Percentiles rank a stretch among this genome's conserved stretches.
phyloP scores from a whole-genome alignment of 495 filamentous ascomycete genomes.

The Cairneyella variabilis region DNA sequence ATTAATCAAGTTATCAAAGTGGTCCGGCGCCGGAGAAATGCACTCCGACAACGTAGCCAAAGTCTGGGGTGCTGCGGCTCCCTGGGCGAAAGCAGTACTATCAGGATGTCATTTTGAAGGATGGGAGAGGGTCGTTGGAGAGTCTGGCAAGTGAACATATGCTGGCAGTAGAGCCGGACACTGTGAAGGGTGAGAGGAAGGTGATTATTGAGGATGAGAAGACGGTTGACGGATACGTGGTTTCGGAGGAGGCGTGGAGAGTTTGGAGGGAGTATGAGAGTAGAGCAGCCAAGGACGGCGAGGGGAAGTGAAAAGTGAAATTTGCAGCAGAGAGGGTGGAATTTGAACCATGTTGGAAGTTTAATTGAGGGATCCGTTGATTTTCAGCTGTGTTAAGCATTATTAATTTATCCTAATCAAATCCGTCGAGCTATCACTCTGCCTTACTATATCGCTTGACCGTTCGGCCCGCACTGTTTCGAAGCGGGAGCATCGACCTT shows the following conservation, averaged over 20 bases:
- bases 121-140: constrained; percentile 18
- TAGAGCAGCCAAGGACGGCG: too few relatives aligned
- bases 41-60: neutral
- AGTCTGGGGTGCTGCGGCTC: neutral
- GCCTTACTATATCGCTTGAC: too few relatives aligned
- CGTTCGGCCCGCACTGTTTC: too few relatives aligned
- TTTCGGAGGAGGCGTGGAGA: constrained; percentile 11
- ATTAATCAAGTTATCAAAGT: neutral
- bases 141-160: constrained; percentile 17
- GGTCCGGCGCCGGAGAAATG: constrained; percentile 8
- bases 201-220: constrained; percentile 21
- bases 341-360: too few relatives aligned
- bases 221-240: constrained; percentile 3
- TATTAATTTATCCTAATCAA: too few relatives aligned
- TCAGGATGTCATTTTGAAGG: constrained; percentile 13
- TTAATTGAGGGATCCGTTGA: too few relatives aligned
- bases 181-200: constrained; percentile 15
- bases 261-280: constrained; percentile 12
- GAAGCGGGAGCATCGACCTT: too few relatives aligned
- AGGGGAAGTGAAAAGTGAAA: too few relatives aligned
- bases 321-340: too few relatives aligned
- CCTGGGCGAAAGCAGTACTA: constrained; percentile 12
- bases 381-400: too few relatives aligned
- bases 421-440: too few relatives aligned
- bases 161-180: neutral